A percentile compares a stretch with the other conserved stretches of the same genome.
phyloP scores from a whole-genome alignment of 495 filamentous ascomycete genomes.

The Xylaria flabelliformis region DNA sequence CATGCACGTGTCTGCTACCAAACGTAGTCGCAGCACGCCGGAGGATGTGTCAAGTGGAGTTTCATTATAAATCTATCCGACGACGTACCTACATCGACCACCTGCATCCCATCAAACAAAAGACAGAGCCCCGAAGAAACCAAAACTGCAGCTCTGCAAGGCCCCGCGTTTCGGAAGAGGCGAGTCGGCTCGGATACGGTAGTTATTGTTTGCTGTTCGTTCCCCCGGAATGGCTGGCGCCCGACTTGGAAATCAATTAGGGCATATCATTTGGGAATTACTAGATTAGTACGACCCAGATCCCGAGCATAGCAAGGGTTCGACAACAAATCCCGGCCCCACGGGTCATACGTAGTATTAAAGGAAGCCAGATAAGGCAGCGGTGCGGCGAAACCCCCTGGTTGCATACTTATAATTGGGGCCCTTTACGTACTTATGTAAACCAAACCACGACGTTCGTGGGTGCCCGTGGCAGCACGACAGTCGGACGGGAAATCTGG shows the following conservation, averaged over 20 bases:
- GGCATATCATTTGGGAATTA: conserved; percentile 29
- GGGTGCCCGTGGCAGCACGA: conserved; percentile 4
- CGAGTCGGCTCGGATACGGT: not conserved
- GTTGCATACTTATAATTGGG: conserved; percentile 6
- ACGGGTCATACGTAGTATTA: conserved; percentile 18
- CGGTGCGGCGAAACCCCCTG: conserved; percentile 2
- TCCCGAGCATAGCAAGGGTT: conserved; percentile 30
- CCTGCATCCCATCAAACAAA: not conserved
- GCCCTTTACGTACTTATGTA: not conserved
- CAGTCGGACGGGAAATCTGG: not conserved
- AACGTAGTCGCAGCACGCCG: not conserved
- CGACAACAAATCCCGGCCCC: conserved; percentile 38
- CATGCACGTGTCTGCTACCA: not conserved
- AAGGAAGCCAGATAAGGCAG: not conserved
- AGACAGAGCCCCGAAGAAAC: not conserved
- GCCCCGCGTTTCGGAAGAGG: not conserved
- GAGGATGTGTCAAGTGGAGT: conserved; percentile 9
- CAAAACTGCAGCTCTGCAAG: not conserved
- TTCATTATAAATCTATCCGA: not conserved
- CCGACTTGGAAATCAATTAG: conserved; percentile 23
- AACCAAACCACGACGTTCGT: conserved; percentile 12
- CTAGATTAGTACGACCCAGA: conserved; percentile 38
- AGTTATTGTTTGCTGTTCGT: not conserved
- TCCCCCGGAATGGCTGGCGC: not conserved
- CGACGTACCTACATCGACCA: not conserved